Percentiles rank a stretch among this genome's conserved stretches.
phyloP scores from a whole-genome alignment of 768 basidiomycete genomes.

The Hortiboletus flavorubellus region DNA sequence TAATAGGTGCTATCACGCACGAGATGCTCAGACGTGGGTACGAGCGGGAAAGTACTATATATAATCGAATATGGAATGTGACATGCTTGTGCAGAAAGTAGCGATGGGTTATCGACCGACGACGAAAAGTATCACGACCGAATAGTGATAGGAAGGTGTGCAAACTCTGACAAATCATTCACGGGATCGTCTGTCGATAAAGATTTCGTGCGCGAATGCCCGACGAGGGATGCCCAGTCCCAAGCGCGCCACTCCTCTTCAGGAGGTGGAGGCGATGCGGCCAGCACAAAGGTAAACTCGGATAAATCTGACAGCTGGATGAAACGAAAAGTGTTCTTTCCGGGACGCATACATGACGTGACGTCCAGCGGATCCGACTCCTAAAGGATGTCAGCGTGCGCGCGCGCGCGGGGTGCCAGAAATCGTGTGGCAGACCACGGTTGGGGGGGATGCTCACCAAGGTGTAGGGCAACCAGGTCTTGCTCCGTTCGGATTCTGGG shows the following conservation, averaged over 20 bases:
- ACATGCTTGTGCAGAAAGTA: neutral
- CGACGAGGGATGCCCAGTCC: conserved; percentile 22
- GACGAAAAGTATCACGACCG: conserved; percentile 12
- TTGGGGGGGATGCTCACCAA: conserved; percentile 32
- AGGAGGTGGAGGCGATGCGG: conserved; percentile 30
- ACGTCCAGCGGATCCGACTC: conserved; percentile 38
- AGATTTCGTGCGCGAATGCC: neutral
- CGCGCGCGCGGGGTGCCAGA: neutral
- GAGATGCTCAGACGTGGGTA: too few species aligned
- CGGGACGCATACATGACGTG: conserved; percentile 39
- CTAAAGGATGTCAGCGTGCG: conserved; percentile 14
- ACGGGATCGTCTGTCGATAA: neutral
- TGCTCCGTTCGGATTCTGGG: conserved; percentile 29
- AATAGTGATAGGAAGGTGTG: conserved; percentile 13
- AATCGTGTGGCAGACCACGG: neutral
- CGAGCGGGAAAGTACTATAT: neutral
- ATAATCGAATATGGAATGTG: neutral
- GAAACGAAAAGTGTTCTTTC: conserved; percentile 47
- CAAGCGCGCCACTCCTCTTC: conserved; percentile 21
- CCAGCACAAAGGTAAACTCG: conserved; percentile 43
- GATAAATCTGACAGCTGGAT: conserved; percentile 46
- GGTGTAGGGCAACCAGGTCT: conserved; percentile 42
- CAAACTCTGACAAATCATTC: conserved; percentile 17
- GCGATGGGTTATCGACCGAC: neutral
- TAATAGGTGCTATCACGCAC: too few species aligned